phyloP scores from a whole-genome alignment of 345 rosid species.

The Conringia planisiliqua region DNA sequence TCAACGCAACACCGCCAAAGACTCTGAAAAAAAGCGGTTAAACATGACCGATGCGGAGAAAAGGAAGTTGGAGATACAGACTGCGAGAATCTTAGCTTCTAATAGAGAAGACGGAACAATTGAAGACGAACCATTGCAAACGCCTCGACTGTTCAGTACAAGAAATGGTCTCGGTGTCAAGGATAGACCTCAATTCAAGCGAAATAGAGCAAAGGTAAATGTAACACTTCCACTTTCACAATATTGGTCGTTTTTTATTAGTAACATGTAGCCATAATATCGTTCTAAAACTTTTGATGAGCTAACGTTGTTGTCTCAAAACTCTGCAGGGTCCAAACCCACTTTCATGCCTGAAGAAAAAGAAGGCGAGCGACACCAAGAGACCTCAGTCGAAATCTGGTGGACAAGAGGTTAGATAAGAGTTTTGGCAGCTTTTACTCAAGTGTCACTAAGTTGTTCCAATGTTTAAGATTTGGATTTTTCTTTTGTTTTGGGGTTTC shows the following conservation, averaged over 20 bases:
- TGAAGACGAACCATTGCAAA: slow-evolving; percentile 39
- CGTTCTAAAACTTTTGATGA: neutral
- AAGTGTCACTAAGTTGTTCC: neutral
- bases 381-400: slow-evolving; percentile 26
- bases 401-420: slow-evolving; percentile 37
- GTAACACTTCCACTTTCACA: neutral
- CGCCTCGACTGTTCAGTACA: slow-evolving; percentile 17
- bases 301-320: slow-evolving; percentile 15
- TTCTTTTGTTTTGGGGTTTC: neutral
- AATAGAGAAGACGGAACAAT: slow-evolving; percentile 14
- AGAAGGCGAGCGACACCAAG: slow-evolving; percentile 32
- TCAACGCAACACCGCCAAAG: slow-evolving; percentile 59
- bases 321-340: slow-evolving; percentile 83
- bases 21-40: slow-evolving; percentile 56
- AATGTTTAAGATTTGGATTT: neutral
- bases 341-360: slow-evolving; percentile 77
- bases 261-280: neutral
- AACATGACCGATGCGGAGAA: slow-evolving; percentile 51
- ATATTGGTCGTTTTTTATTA: neutral
- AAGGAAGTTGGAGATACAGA: slow-evolving; percentile 42
- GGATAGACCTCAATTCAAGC: slow-evolving; percentile 75
- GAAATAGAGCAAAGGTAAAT: slow-evolving; percentile 72
- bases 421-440: neutral
- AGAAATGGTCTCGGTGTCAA: slow-evolving; percentile 41
- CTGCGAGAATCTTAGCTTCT: slow-evolving; percentile 34